phyloP scores from a whole-genome alignment of 2,329 filamentous ascomycete species.

The Talaromyces sp. region DNA sequence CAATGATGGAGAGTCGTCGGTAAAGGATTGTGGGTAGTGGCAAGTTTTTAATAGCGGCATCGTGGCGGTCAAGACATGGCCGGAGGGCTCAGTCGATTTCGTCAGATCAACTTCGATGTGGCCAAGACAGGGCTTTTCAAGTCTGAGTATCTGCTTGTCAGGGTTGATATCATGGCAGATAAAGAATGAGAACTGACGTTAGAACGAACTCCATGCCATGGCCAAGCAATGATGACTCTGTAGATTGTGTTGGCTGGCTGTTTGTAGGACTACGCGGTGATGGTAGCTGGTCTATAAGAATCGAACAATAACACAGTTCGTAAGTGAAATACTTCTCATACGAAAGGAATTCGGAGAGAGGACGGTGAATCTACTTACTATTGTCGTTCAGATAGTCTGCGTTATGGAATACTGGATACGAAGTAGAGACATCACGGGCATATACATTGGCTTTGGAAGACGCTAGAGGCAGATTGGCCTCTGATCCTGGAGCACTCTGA shows the following conservation, averaged over 20 bases:
- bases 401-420: conserved; percentile 20
- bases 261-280: neutral
- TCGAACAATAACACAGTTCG: neutral
- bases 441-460: no score
- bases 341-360: neutral
- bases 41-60: conserved; percentile 27
- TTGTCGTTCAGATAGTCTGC: neutral
- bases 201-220: conserved; percentile 33
- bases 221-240: neutral
- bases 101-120: conserved; percentile 27
- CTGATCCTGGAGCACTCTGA: neutral
- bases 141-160: conserved; percentile 20
- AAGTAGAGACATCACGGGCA: neutral
- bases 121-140: conserved; percentile 34
- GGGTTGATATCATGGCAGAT: neutral
- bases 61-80: conserved; percentile 32
- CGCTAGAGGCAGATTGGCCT: neutral
- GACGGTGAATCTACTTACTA: neutral
- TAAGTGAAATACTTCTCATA: neutral
- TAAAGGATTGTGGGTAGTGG: conserved; percentile 7
- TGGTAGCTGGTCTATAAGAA: neutral
- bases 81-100: conserved; percentile 19
- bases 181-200: conserved; percentile 26
- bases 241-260: neutral
- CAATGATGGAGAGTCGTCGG: conserved; percentile 18